phyloP scores from a whole-genome alignment of 1,284 basidiomycete genomes.

The Fistulinella staudtii region DNA sequence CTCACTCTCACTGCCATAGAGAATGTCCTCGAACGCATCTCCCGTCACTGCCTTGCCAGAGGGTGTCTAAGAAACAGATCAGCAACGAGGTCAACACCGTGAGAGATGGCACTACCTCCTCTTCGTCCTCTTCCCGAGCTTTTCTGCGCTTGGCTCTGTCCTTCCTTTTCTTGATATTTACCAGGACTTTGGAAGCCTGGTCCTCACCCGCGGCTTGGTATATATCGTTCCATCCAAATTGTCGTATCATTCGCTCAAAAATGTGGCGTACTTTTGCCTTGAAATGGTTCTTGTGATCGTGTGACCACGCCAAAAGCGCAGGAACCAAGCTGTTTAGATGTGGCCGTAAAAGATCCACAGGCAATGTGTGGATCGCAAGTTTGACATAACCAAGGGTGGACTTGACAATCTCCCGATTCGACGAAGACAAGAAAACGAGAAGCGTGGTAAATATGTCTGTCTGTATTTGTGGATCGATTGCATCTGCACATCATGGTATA shows the following conservation, averaged over 20 bases:
- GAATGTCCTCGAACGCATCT: slow-evolving; percentile 92
- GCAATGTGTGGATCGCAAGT: slow-evolving; percentile 85
- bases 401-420: slow-evolving; percentile 98
- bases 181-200: slow-evolving; percentile 64
- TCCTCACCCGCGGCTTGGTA: slow-evolving; percentile 74
- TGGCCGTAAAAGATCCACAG: slow-evolving; percentile 65
- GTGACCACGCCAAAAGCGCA: slow-evolving; percentile 86
- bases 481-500: slow-evolving; percentile 43
- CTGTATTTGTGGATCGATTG: slow-evolving; percentile 73
- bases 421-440: slow-evolving; percentile 85
- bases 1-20: slow-evolving; percentile 93
- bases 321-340: slow-evolving; percentile 81
- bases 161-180: slow-evolving; percentile 49
- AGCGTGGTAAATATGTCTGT: slow-evolving; percentile 86
- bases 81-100: slow-evolving; percentile 3
- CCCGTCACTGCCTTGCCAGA: slow-evolving; percentile 55
- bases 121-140: slow-evolving; percentile 47
- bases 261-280: slow-evolving; percentile 96
- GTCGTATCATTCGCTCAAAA: slow-evolving; percentile 91
- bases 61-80: slow-evolving; percentile 31
- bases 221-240: slow-evolving; percentile 87
- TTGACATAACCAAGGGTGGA: slow-evolving; percentile 95
- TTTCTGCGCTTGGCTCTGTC: slow-evolving; percentile 84
- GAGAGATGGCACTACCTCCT: slow-evolving; percentile 34
- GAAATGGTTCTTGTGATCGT: slow-evolving; percentile 99